A percentile compares a stretch with the other conserved stretches of the same genome.
Conservation (phyloP, 2,329 filamentous ascomycete genomes). For the Hirsutella minnesotensis region DNA sequence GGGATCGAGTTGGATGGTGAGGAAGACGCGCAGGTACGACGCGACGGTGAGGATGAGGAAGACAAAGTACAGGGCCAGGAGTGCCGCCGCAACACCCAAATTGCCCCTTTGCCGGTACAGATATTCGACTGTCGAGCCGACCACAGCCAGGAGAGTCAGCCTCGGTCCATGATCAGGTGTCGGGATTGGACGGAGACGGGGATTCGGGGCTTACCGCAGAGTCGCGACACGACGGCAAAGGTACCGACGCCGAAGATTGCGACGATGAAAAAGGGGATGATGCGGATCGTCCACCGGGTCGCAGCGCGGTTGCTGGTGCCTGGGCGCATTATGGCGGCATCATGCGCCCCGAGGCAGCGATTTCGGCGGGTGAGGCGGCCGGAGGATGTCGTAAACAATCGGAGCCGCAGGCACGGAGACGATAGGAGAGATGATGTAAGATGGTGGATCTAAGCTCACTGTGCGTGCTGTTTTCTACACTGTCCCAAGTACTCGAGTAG, state of each 20-base stretch:
- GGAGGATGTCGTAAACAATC: too few species aligned
- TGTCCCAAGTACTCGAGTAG: too few species aligned
- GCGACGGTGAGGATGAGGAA: slow-evolving; percentile 54
- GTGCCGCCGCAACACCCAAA: slow-evolving; percentile 48
- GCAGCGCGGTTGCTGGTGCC: slow-evolving; percentile 15
- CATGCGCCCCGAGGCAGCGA: slow-evolving; percentile 1
- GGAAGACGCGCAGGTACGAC: slow-evolving; percentile 61
- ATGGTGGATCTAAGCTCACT: background rate
- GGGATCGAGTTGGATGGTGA: slow-evolving; percentile 56
- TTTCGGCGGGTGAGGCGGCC: background rate
- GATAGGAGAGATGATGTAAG: background rate
- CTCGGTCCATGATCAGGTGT: too few species aligned
- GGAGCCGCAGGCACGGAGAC: too few species aligned
- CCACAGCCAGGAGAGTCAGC: background rate
- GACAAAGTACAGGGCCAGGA: slow-evolving; percentile 63
- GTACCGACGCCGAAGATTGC: slow-evolving; percentile 56
- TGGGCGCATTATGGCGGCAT: slow-evolving; percentile 20
- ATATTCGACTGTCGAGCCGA: slow-evolving; percentile 44
- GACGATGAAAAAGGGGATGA: slow-evolving; percentile 59
- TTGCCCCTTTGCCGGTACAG: slow-evolving; percentile 41
- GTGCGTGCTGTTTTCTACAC: too few species aligned
- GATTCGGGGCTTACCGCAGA: slow-evolving; percentile 46
- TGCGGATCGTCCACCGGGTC: slow-evolving; percentile 28
- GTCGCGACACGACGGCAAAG: slow-evolving; percentile 55
- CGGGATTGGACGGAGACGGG: too few species aligned